Evolutionary conservation across 1,284 basidiomycete genomes (phyloP), one percentile per base, ranked within the genome.

Genomic region (Erythrobasidium hasegawianum): DNA sequence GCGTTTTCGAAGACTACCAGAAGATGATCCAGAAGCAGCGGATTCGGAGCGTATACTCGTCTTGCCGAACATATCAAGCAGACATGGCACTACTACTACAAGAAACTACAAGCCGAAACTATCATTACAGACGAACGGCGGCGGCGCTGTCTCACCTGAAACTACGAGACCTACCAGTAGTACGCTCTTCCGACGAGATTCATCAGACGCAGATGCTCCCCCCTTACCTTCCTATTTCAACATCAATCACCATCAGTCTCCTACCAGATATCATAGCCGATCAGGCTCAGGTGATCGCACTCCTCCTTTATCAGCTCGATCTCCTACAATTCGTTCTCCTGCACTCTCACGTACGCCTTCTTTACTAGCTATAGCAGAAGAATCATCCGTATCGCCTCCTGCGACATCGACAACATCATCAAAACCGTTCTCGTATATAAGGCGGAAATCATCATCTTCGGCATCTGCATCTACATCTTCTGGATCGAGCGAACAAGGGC

Each of bases 341-440:
- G 40, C 62, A 1, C 56, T 65, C n/a, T 57, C 53, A 38, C 55
- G 62, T 9, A 65, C 62, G n/a, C 62, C 62, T 11, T 57, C 55
- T 10, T 18, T 65, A 13, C 43, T 58, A 1, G 62, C 62, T 38
- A 65, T 65, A 49, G 43, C 18, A 2, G 62, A 65, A 39, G 62
- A 65, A 40, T 18, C 62, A n/a, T 65, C 62, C 7, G 53, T 57
- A 7, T 64, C 61, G 18, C 61, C 61, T 18, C 53, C 39, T 53
- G 40, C 33, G 13, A 47, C 61, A 10, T 26, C 47, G 20, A 33
- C 52, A 18, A 33, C n/a, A n/a, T n/a, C n/a, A n/a, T n/a, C 38
- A n/a, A 18, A 18, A 22, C 20, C 38, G 5, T 50, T 41, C n/a
- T 27, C 52, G 16, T 18, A 47, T 5, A 40, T 16, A 16, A 55